These are phyloP conservation scores for Ailanthus altissimus DNA, from an alignment of 345 rosid genomes.

Conservation along the genomic window DNA sequence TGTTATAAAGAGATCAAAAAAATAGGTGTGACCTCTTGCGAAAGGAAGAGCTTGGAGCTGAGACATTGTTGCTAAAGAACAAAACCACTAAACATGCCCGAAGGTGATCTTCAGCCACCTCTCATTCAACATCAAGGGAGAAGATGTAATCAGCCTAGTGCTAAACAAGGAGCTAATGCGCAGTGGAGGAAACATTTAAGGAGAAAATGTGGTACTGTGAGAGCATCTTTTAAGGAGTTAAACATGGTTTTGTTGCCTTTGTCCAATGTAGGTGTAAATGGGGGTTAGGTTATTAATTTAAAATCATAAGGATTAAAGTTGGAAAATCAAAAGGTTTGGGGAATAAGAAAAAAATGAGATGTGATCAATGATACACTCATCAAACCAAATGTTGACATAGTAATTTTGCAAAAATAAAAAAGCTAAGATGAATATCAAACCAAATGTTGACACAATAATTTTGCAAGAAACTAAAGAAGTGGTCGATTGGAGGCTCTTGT, in stretches of 20 bases:
- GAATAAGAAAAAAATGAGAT: not conserved
- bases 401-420: too few relatives aligned
- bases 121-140: not conserved
- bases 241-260: not conserved
- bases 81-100: not conserved
- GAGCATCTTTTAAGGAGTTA: not conserved
- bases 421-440: too few relatives aligned
- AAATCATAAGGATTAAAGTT: not conserved
- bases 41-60: not conserved
- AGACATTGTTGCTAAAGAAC: not conserved
- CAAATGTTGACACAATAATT: not conserved
- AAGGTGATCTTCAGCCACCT: not conserved
- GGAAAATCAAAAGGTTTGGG: not conserved
- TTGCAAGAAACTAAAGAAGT: not conserved
- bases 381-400: not conserved
- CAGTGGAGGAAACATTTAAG: too few relatives aligned
- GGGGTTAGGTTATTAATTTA: not conserved
- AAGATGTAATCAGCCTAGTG: too few relatives aligned
- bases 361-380: not conserved
- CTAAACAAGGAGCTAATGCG: too few relatives aligned
- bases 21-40: not conserved
- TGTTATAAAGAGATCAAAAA: too few relatives aligned
- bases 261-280: not conserved
- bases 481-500: not conserved
- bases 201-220: not conserved